phyloP scores from a whole-genome alignment of 2,329 filamentous ascomycete genomes.

The Verticillium longisporum region DNA sequence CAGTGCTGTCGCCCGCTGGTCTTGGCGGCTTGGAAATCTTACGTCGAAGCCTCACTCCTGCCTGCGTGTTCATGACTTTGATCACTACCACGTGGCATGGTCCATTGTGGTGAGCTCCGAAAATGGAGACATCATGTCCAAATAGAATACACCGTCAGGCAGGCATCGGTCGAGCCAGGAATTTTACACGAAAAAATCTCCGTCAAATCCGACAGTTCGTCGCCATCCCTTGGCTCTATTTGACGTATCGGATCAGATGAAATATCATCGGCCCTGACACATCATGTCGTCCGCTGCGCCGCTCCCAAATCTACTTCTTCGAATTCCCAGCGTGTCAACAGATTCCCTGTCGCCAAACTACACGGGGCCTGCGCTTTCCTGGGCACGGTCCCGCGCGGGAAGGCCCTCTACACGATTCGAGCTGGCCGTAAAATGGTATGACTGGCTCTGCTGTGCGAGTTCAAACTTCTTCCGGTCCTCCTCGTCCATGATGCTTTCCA shows the following conservation, averaged over 20 bases:
- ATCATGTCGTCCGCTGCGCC: no score
- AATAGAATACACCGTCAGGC: no score
- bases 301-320: background rate
- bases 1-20: background rate
- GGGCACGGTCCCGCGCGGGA: slow-evolving; percentile 33
- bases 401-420: slow-evolving; percentile 17
- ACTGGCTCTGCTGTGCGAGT: slow-evolving; percentile 55
- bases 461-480: slow-evolving; percentile 71
- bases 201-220: no score
- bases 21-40: background rate
- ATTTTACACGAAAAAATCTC: no score
- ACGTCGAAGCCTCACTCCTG: background rate
- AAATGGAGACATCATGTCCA: no score
- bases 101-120: no score
- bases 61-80: background rate
- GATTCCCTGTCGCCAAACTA: slow-evolving; percentile 18
- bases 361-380: slow-evolving; percentile 38
- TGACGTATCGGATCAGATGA: no score
- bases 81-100: background rate
- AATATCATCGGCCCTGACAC: no score
- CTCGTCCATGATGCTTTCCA: slow-evolving; percentile 71
- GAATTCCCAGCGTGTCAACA: background rate
- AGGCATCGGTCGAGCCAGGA: no score
- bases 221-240: no score
- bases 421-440: slow-evolving; percentile 10